A percentile compares a stretch with the other conserved stretches of the same genome.
These are phyloP conservation scores for Hypoxylon lenormandii DNA, from an alignment of 495 filamentous ascomycete species.

Conservation along the genomic window DNA sequence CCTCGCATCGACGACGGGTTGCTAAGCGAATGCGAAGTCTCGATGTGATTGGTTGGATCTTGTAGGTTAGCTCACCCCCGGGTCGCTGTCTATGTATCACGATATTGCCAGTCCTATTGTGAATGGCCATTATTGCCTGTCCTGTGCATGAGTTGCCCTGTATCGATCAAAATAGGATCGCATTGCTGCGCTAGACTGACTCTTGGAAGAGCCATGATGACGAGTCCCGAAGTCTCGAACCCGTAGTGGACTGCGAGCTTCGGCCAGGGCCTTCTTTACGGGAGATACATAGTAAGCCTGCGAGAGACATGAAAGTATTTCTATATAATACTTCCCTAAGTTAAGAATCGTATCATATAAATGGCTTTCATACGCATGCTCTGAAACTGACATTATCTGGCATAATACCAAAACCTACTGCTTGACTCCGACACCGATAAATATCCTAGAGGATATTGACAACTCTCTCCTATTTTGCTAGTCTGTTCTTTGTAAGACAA, in stretches of 20 bases:
- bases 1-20: not conserved
- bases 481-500: not conserved
- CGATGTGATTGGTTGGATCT: not conserved
- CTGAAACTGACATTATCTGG: no score
- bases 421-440: not conserved
- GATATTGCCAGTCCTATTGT: not conserved
- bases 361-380: no score
- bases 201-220: not conserved
- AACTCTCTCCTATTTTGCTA: not conserved
- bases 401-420: not conserved
- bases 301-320: not conserved
- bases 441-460: not conserved
- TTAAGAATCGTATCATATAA: no score
- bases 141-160: not conserved
- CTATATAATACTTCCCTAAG: no score
- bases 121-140: not conserved
- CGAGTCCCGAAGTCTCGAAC: not conserved
- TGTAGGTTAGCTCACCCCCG: not conserved
- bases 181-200: not conserved
- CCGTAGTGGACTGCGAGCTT: not conserved
- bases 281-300: not conserved
- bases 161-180: not conserved
- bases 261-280: not conserved
- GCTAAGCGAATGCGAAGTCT: constrained; percentile 3
- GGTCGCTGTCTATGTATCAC: not conserved